phyloP scores from a whole-genome alignment of 1,139 yeast species.

The Scheffersomyces titani region DNA sequence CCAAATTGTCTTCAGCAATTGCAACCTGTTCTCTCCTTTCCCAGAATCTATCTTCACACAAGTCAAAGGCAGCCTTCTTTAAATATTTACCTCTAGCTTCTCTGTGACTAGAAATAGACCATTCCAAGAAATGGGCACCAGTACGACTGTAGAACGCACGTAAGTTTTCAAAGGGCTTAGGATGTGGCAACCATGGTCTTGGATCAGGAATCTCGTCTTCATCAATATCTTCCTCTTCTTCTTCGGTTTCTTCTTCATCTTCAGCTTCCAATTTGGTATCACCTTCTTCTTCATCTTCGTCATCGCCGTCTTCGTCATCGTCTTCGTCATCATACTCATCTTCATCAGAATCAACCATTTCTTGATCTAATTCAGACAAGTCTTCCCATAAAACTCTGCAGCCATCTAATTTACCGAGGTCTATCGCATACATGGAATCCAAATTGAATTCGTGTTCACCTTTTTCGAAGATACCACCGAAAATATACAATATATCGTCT shows the following conservation, averaged over 20 bases:
- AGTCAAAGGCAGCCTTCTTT: constrained; percentile 85
- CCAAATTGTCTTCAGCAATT: constrained; percentile 83
- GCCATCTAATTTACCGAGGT: constrained; percentile 85
- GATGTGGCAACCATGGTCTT: constrained; percentile 96
- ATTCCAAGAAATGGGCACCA: constrained; percentile 83
- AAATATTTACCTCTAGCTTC: constrained; percentile 91
- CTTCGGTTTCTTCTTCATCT: constrained; percentile 62
- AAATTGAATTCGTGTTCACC: constrained; percentile 84
- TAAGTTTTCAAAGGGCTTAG: constrained; percentile 87
- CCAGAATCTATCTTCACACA: constrained; percentile 97
- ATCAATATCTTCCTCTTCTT: constrained; percentile 57
- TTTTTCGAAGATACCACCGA: constrained; percentile 87
- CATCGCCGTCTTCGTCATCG: constrained; percentile 61
- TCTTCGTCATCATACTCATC: constrained; percentile 71
- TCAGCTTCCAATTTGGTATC: constrained; percentile 54
- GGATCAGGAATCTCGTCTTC: constrained; percentile 83
- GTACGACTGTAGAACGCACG: constrained; percentile 85
- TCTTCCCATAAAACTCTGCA: constrained; percentile 91
- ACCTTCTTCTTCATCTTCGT: constrained; percentile 52
- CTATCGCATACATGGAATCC: constrained; percentile 85
- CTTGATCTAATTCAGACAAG: constrained; percentile 57
- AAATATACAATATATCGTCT: constrained; percentile 82
- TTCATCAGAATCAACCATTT: constrained; percentile 57
- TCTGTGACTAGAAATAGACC: constrained; percentile 86
- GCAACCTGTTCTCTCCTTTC: constrained; percentile 94